Base-by-base conservation (phyloP, 2,329 filamentous ascomycete species). In the Aspergillus sp. region DNA sequence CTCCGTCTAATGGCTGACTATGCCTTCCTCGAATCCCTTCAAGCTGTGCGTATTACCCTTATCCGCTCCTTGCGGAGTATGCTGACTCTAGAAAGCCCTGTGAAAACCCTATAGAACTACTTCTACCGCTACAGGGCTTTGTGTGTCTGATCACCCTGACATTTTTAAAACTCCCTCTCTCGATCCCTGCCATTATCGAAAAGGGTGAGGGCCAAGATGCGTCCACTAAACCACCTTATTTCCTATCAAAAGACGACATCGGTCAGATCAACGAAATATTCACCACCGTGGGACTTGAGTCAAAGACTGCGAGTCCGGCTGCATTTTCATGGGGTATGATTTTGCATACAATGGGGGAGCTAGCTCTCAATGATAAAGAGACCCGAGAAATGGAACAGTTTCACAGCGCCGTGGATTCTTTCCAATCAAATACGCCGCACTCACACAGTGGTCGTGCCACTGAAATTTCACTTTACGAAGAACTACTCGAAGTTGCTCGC, bases 311-410 rank as follows among this genome's bases (percentile, higher is more conserved):
- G 19, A 86, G 85, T 55, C 90, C 91, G 1, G 86, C 90, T 17
- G 83, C 91, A 19, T 90, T 96, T 64, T 85, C 90, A 3, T 98
- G 93, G 93, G 86, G 88, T 4, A 79, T 93, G 48, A 84, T 96
- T 25, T 79, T 93, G 9, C 84, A 89, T 66, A 82, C 84, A 25
- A 85, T 95, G 77, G 85, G 86, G 63, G 77, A 85, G 43, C 84
- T 84, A 12, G 88, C 87, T 62, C 81, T 84, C 56, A 80, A 80
- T 51, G 80, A 87, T 46, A 85, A 84, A 40, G 87, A 89, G 68
- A 68, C 64, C n/a, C 71, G 77, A 54, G 76, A 80, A 58, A 61
- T 75, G 51, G 73, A 76, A 45, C 75, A 79, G 55, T 74, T 74
- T 9, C 69, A 77, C 33, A 75, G 65, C 59, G 75, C 76, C 43